Evolutionary conservation across 192 early-diverging fungal species (phyloP), one percentile per base, ranked within the genome.

Genomic region (Linnemannia hyalina): DNA sequence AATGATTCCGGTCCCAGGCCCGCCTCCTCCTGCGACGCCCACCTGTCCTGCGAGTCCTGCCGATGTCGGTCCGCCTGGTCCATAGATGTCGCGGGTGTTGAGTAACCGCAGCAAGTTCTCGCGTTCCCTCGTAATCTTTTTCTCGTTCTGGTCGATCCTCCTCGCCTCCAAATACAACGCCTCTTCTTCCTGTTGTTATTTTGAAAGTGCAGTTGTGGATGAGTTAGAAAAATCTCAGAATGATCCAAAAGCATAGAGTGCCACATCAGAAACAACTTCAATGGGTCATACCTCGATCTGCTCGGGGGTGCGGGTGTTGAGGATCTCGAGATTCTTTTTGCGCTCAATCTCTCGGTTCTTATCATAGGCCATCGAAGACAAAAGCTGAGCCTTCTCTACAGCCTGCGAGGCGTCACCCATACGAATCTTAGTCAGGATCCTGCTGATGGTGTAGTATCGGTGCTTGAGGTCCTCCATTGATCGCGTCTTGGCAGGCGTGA

Each of bases 401-500:
- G 82, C 77, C 74, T 88, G 87, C 32, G 76, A 75, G 11, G 73
- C 41, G 42, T 85, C 73, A 38, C 68, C 74, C 75, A 54, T 80
- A 38, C 97, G 91, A 18, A 88, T 83, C 76, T 91, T 89, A 41
- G 93, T 90, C n/a, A 99, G 83, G 42, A 88, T 93, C 22, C 91
- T 90, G 18, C 90, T 89, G 4, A 98, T 91, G 18, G 82, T 79
- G 73, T 96, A 98, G 85, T 97, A 98, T 20, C 98, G 90, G 77
- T 96, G 95, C 87, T 97, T 97, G 41, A 99, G 76, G 44, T 99
- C 98, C 92, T 91, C 90, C 89, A 93, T 91, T 15, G 89, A 82
- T 49, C 91, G 76, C 13, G 70, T 73, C 49, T 89, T 89, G 26
- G 78, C 54, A 18, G 81, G 75, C 35, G 75, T 74, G n/a, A 44